phyloP scores from a whole-genome alignment of 257 asterid species.

The Parsonsia alboflavescens region DNA sequence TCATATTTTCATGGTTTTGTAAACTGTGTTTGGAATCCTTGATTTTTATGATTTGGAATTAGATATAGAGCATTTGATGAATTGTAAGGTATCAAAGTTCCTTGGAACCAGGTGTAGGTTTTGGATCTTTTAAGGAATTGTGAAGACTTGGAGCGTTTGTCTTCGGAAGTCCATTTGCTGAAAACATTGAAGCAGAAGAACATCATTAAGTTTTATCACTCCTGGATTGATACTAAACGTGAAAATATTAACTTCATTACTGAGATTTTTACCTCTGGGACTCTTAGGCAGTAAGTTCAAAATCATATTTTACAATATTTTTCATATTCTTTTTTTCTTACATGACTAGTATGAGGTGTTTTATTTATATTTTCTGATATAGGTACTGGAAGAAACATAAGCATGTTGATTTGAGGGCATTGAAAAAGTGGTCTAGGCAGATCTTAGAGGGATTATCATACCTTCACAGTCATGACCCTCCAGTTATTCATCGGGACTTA shows the following conservation, averaged over 20 bases:
- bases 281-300: slow-evolving; percentile 71
- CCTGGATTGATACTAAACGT: slow-evolving; percentile 75
- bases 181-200: slow-evolving; percentile 91
- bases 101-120: slow-evolving; percentile 90
- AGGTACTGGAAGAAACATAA: slow-evolving; percentile 74
- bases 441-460: slow-evolving; percentile 64
- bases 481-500: slow-evolving; percentile 74
- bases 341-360: not conserved
- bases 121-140: slow-evolving; percentile 68
- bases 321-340: no score
- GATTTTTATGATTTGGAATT: slow-evolving; percentile 31
- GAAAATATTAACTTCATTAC: slow-evolving; percentile 91
- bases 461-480: slow-evolving; percentile 78
- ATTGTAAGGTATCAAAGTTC: slow-evolving; percentile 90
- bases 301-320: slow-evolving; percentile 1
- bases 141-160: slow-evolving; percentile 74
- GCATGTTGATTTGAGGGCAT: slow-evolving; percentile 66
- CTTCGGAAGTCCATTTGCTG: slow-evolving; percentile 92
- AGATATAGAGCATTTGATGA: slow-evolving; percentile 95
- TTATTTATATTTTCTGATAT: slow-evolving; percentile 18
- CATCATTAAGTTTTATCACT: slow-evolving; percentile 81
- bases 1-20: not conserved
- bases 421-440: slow-evolving; percentile 76
- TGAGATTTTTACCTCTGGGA: slow-evolving; percentile 90
- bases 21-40: slow-evolving; percentile 34